Conservation (phyloP, 2,329 filamentous ascomycete species). For the Botrytis fragariae region DNA sequence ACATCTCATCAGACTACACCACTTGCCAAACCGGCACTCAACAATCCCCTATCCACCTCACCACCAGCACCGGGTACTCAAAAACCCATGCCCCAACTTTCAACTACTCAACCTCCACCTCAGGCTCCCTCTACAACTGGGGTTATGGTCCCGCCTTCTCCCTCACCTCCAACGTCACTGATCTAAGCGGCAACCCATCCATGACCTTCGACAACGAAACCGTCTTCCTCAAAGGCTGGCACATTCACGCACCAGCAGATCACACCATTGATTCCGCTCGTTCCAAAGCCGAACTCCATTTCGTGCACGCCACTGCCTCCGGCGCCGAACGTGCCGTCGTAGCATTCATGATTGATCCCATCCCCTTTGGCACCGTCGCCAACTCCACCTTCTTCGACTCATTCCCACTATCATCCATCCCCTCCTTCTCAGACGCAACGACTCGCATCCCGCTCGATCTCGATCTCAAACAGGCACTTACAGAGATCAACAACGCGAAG, state of each 20-base stretch:
- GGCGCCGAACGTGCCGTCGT: conserved; percentile 47
- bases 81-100: conserved; percentile 43
- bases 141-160: conserved; percentile 49
- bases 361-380: not conserved
- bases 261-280: conserved; percentile 46
- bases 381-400: conserved; percentile 5
- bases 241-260: conserved; percentile 51
- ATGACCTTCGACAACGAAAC: conserved; percentile 48
- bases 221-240: conserved; percentile 49
- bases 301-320: conserved; percentile 46
- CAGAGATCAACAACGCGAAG: conserved; percentile 42
- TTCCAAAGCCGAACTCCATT: conserved; percentile 48
- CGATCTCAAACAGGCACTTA: conserved; percentile 34
- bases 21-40: conserved; percentile 50
- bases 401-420: not conserved
- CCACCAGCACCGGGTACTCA: conserved; percentile 42
- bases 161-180: conserved; percentile 36
- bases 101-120: conserved; percentile 41
- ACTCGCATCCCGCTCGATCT: not conserved
- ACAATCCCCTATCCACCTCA: conserved; percentile 49
- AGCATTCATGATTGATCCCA: conserved; percentile 47
- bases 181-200: conserved; percentile 41
- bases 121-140: conserved; percentile 49
- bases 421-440: not conserved
- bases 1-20: conserved; percentile 39